Base-by-base conservation (phyloP, 805 yeast genomes). In the Spathaspora passalidarum region DNA sequence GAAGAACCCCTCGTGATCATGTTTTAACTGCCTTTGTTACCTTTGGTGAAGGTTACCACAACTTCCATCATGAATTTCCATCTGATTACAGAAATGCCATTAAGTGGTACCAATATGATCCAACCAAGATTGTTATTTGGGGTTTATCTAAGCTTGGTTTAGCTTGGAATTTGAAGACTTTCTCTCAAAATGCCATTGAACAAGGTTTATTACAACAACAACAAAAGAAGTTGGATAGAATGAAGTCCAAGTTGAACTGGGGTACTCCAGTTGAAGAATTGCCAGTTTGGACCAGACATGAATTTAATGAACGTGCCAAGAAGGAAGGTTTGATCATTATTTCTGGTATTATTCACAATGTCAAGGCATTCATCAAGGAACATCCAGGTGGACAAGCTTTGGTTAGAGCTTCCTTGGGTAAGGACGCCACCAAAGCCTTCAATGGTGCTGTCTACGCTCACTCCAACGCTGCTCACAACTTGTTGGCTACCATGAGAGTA, bases 1-100 rank as follows among this genome's bases (percentile, higher is more conserved):
- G 86, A 69, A 82, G 91, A 78, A 85, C 92, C 26, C 94, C 94
- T 55, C 78, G 94, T 69, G 92, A 87, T 67, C 90, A 86, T 65
- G 79, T 81, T 61, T 59, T 87, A 51, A 86, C 94, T 42, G 94
- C 94, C 4, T 69, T 86, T 49, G 89, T 86, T 48, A 87, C 95
- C 0, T 86, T 86, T 59, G 95, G 95, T 66, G 95, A 87, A 69
- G 95, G 95, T 52, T 86, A 86, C 75, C 94, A 87, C 61, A 87
- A 87, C 69, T 87, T 86, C 81, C 95, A 87, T 66, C 95, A 87
- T 65, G 95, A 86, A 73, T 87, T 86, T 78, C 94, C 95, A 57
- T 79, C 88, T 16, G 95, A 87, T 69, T 87, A 86, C 78, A 81
- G 95, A 78, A 86, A 86, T 62, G 94, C 94, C 16, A 76, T 86